Evolutionary conservation across 805 yeast genomes (phyloP), one percentile per base, ranked within the genome.

Genomic region (Wickerhamomyces silvicola): DNA sequence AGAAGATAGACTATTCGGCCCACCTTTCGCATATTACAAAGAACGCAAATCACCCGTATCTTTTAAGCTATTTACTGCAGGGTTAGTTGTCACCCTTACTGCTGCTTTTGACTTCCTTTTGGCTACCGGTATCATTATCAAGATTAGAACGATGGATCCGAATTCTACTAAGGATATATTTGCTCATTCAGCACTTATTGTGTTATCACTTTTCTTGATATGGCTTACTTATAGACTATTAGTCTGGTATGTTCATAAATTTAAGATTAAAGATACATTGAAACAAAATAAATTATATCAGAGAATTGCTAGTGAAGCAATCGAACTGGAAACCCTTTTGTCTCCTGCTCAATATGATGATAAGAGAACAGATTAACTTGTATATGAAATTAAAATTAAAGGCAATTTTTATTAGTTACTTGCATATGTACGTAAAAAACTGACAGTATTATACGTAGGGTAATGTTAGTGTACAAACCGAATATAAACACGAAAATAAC

Each of bases 121-220:
- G 12, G 62, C 60, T 10, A 58, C 59, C 6, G 49, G 57, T 31
- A 50, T 57, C 25, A 48, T 59, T 24, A 52, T 61, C 27, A 56
- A 59, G 22, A 40, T 51, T 18, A 52, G 64, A 38, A 59, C 64
- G 5, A 39, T 59, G 22, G 46, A 50, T 12, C 42, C 45, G 12
- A 46, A 40, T 6, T 39, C 41, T 4, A 41, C 30, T 2, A 15
- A 25, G 16, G 50, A 46, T 22, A 31, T 48, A 6, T 37, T 36
- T 10, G 31, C 24, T 8, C 52, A 50, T 13, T 36, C 48, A 1
- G 35, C 38, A 6, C 25, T 42, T 8, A 37, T 48, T 11, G 12
- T 38, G 9, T 22, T 43, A 3, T 45, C 46, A 18, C 1, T 39
- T 1, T 27, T 39, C 2, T 29, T 35, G 10, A 45, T 50, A 5